Base-by-base conservation (phyloP, 2,329 filamentous ascomycete genomes). In the Coniosporium tulheliwenetii region DNA sequence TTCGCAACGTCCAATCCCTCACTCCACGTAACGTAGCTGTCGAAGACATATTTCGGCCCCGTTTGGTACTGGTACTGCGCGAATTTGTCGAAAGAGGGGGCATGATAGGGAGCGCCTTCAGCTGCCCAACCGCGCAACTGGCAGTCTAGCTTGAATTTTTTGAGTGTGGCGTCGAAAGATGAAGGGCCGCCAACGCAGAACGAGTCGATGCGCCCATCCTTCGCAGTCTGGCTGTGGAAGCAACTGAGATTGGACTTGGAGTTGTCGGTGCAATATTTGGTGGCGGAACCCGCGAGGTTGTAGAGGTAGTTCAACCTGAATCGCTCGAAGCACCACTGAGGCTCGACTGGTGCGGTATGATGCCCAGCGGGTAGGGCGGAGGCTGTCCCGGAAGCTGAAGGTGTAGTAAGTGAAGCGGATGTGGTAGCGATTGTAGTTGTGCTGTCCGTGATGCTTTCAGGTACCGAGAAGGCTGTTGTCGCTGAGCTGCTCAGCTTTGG, bases 61-160 rank as follows among this genome's bases (percentile, higher is more conserved):
- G 57, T 60, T 2, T 49, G 43, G 43, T 58, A 58, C 55, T 49
- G 54, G 44, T 59, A 60, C 5, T 26, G 35, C 10, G 40, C 38
- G 33, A 59, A 47, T 3, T 40, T 12, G 2, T 44, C 32, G 30
- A 46, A 46, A 19, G 41, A 15, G 29, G 44, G 47, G 14, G 43
- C 39, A n/a, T 19, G 44, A 32, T 35, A 38, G 38, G 10, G 39
- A 37, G 10, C 42, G 30, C 39, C 30, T 32, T 33, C 37, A 26
- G 29, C 39, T 30, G 19, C 42, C 32, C 32, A 34, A 3, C 14
- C 32, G 12, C 32, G 12, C 40, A 50, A 37, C 5, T 48, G 37
- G 40, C 52, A 55, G 36, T 48, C 44, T 5, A 55, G 30, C 34
- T 35, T 39, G 40, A 51, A 52, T 19, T 40, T 46, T 10, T 39